Evolutionary conservation across 352 stramenopile genomes (phyloP).

Genomic region (Phytopythium helicoides): DNA sequence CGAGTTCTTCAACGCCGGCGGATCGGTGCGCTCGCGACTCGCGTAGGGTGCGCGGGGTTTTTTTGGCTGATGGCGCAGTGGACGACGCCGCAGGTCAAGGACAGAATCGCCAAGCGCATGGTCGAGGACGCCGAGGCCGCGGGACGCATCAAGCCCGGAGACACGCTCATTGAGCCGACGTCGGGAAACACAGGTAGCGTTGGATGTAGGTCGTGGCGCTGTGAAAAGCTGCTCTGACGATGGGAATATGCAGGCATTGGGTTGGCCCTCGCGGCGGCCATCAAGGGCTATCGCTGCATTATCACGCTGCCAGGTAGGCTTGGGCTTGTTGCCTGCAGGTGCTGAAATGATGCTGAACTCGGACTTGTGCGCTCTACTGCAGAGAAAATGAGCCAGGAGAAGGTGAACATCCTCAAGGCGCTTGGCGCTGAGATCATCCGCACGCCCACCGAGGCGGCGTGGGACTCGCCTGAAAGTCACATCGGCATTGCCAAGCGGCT

Average conservation of each 20-base stretch:
- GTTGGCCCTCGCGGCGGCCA: constrained; percentile 94
- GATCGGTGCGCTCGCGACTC: constrained; percentile 50
- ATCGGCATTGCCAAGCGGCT: constrained; percentile 92
- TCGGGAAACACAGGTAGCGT: constrained; percentile 97
- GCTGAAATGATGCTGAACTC: not conserved
- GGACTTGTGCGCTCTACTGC: not conserved
- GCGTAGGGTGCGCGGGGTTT: too few species aligned
- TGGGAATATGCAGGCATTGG: constrained; percentile 75
- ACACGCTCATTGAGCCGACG: constrained; percentile 97
- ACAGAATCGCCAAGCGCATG: constrained; percentile 90
- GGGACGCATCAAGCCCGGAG: constrained; percentile 91
- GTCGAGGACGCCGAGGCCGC: constrained; percentile 90
- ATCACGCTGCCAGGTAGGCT: constrained; percentile 71
- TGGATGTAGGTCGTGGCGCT: too few species aligned
- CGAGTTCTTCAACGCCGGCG: constrained; percentile 96
- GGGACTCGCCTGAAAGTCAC: constrained; percentile 93
- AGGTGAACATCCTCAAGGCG: constrained; percentile 94
- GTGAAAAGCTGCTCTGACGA: too few species aligned
- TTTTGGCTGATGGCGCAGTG: too few species aligned
- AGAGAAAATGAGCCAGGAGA: constrained; percentile 97
- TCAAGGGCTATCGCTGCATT: constrained; percentile 95
- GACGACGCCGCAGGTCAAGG: constrained; percentile 64
- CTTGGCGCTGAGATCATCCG: constrained; percentile 95
- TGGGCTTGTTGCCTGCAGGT: not conserved
- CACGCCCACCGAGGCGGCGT: constrained; percentile 94